Evolutionary conservation across 208 protist genomes (phyloP), one percentile per base, ranked within the genome.

Genomic region (Entamoeba histolytica): DNA sequence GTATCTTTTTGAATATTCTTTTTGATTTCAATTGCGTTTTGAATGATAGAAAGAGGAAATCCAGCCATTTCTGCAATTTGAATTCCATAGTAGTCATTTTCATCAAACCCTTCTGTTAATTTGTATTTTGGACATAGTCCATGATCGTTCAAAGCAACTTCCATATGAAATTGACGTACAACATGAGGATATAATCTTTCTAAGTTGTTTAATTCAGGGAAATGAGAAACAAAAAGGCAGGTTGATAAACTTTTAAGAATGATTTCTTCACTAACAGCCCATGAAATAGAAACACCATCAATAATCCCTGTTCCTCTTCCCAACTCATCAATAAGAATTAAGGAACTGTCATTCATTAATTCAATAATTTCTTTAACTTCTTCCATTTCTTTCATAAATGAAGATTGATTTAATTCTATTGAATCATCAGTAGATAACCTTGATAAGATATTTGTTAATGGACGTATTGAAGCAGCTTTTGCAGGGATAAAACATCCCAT

Each of bases 281-380:
- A 94, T n/a, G 93, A 91, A 50, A 94, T 23, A n/a, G 47, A 49
- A 23, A 94, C 73, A 3, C 93, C 93, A 10, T 94, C 93, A 23
- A 93, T 10, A 28, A 87, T 49, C 19, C 73, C 44, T 23, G 93
- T 94, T 15, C 49, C 87, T 78, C 87, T 44, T 35, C 93, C 87
- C 6, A 94, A 87, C n/a, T 94, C 93, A 50, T 94, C 93, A 49
- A 94, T 35, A 10, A 94, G n/a, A 19, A 94, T 61, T 3, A 94
- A n/a, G 49, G 49, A 35, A 55, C 47, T n/a, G 4, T 49, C 28
- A 4, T n/a, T 49, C 10, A 35, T 49, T 10, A 17, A 10, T 35
- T 31, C 19, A 52, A 52, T 14, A 31, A 61, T 61, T 28, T 35
- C 35, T 31, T 49, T 52, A 69, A 92, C 23, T 35, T 61, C 49